Percentiles rank a stretch among this genome's conserved stretches.
phyloP scores from a whole-genome alignment of 768 basidiomycete genomes.

The Mycena venus region DNA sequence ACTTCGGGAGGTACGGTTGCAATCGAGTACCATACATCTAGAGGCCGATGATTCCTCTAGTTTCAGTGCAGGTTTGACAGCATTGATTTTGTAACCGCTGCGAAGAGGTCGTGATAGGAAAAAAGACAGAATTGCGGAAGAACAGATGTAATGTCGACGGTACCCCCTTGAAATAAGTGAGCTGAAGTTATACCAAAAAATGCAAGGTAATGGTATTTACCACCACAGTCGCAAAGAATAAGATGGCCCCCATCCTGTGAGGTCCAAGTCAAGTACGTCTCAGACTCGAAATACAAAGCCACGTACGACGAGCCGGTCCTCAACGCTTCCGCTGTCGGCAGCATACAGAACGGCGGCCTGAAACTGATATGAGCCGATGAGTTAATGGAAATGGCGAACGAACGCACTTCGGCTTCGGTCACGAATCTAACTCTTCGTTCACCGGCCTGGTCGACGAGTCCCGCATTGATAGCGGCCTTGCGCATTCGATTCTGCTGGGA shows the following conservation, averaged over 20 bases:
- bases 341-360: conserved; percentile 38
- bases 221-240: conserved; percentile 48
- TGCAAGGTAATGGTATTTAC: conserved; percentile 33
- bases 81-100: conserved; percentile 36
- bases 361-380: neutral
- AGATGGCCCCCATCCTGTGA: conserved; percentile 34
- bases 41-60: conserved; percentile 33
- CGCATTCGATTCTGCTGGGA: conserved; percentile 37
- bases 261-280: neutral
- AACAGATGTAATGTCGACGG: conserved; percentile 36
- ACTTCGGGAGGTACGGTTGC: no score
- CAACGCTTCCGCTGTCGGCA: conserved; percentile 34
- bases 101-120: neutral
- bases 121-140: neutral
- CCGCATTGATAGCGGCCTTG: conserved; percentile 37
- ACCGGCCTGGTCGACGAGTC: conserved; percentile 31
- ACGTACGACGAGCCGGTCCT: conserved; percentile 37
- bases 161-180: conserved; percentile 28
- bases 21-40: conserved; percentile 29
- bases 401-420: conserved; percentile 33
- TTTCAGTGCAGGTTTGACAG: conserved; percentile 22
- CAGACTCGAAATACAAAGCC: neutral
- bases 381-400: neutral
- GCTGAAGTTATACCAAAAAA: neutral
- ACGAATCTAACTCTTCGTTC: conserved; percentile 36